Evolutionary conservation across 129 eudicot genomes (phyloP).

Genomic region (Flaveria brownii): DNA sequence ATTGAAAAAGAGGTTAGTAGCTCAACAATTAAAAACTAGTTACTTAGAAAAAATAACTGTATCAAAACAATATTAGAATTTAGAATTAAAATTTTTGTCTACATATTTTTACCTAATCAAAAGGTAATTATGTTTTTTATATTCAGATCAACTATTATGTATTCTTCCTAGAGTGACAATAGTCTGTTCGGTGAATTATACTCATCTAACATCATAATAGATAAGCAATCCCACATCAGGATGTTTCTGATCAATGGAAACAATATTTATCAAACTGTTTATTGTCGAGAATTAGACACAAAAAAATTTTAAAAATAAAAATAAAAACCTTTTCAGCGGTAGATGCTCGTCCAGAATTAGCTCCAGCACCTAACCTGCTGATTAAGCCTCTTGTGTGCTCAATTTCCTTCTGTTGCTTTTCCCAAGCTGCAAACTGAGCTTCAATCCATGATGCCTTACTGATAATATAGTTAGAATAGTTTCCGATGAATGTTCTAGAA

Average conservation of each 20-base stretch:
- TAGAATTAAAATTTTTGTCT: not conserved
- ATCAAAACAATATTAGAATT: not conserved
- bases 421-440: slow-evolving; percentile 96
- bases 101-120: not conserved
- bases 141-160: not conserved
- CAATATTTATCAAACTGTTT: not conserved
- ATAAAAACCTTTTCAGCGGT: slow-evolving; percentile 82
- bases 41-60: not conserved
- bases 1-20: not conserved
- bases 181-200: not conserved
- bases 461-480: slow-evolving; percentile 74
- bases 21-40: not conserved
- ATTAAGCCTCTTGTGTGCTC: slow-evolving; percentile 84
- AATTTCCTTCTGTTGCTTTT: slow-evolving; percentile 95
- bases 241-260: not conserved
- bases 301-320: not conserved
- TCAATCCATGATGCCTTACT: slow-evolving; percentile 83
- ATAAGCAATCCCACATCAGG: not conserved
- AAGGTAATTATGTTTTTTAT: not conserved
- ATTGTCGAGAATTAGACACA: not conserved
- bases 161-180: not conserved
- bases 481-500: slow-evolving; percentile 84
- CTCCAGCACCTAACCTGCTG: slow-evolving; percentile 81
- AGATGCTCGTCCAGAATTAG: slow-evolving; percentile 93
- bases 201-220: not conserved